Evolutionary conservation across 1,284 basidiomycete genomes (phyloP), one percentile per base, ranked within the genome.

Genomic region (Trichosporon sp.): DNA sequence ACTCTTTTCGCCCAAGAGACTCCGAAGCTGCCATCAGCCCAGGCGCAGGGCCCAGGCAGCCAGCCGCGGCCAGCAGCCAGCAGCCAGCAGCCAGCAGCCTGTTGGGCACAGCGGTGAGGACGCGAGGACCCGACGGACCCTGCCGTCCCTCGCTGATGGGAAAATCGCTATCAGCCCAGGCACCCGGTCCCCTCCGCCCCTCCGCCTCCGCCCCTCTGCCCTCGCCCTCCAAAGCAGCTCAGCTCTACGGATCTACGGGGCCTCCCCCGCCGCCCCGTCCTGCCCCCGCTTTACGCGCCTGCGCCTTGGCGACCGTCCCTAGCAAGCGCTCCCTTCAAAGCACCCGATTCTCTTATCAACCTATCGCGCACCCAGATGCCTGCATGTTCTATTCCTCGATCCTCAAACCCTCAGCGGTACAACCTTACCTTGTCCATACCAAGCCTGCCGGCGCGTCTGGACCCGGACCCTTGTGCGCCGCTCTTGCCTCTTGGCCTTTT

Each of bases 151-250:
- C 47, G 47, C n/a, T 25, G 47, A 9, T 58, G 56, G 56, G 56
- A 60, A 60, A 60, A 31, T 60, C 56, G 56, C 56, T 60, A 60
- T 60, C 56, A n/a, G 27, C 27, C 18, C 56, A 60, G 56, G 56
- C 56, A 60, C 56, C 56, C 56, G 56, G 29, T 31, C 56, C 27
- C 56, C 56, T 32, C 56, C 56, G 56, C 18, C 56, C 56, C 21
- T n/a, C 56, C 27, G 25, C 53, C 53, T 15, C 25, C 23, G 6
- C 47, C 6, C 47, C 21, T 9, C 44, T 11, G 21, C 21, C 56
- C 56, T 32, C 29, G 8, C 56, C 29, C 12, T n/a, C n/a, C n/a
- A n/a, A n/a, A n/a, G n/a, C n/a, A n/a, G n/a, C n/a, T n/a, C n/a
- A n/a, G n/a, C n/a, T n/a, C n/a, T n/a, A n/a, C n/a, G n/a, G n/a